Base-by-base conservation (phyloP, 352 stramenopile species). In the Blastocystis sp. region DNA sequence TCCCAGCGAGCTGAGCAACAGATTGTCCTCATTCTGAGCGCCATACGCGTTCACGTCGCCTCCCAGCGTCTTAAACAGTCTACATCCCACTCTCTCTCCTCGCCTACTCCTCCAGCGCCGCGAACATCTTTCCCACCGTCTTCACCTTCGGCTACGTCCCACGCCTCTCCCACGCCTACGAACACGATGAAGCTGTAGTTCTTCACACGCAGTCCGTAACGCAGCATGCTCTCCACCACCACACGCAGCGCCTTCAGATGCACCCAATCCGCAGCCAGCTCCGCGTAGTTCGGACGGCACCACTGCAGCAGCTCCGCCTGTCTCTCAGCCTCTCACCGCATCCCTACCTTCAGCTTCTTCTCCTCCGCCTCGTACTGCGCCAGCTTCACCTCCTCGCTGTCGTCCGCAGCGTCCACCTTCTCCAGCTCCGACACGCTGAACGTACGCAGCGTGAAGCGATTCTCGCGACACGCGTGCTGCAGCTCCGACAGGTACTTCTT, bases 221-320 rank as follows among this genome's bases (percentile, higher is more conserved):
- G 59, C 59, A 71, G 1, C n/a, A 71, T 0, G n/a, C 59, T 71
- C 59, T 71, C 59, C 59, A 44, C 32, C 8, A 38, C 18, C 59
- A 71, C 59, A 29, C 59, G 59, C 29, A 71, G 59, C 14, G 24
- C n/a, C 59, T 71, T 71, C 59, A 71, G 59, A 71, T 71, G 59
- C 8, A 71, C 38, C 59, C 59, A 71, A 18, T 71, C 59, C 8
- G 11, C 36, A 9, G 38, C 38, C 38, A 71, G 59, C 59, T 71
- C 59, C 38, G 32, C n/a, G 1, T 71, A 71, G 59, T 71, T 71
- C 38, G 59, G 59, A 46, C 59, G 59, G 38, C 59, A 71, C 59
- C 59, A 71, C 38, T 71, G 59, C 29, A 71, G 59, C 59, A 71
- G 29, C 6, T 73, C 63, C 24, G 63, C 7, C 36, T 73, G 9